Base-by-base conservation (phyloP, 2,329 filamentous ascomycete genomes). In the Chaetomium sp. region DNA sequence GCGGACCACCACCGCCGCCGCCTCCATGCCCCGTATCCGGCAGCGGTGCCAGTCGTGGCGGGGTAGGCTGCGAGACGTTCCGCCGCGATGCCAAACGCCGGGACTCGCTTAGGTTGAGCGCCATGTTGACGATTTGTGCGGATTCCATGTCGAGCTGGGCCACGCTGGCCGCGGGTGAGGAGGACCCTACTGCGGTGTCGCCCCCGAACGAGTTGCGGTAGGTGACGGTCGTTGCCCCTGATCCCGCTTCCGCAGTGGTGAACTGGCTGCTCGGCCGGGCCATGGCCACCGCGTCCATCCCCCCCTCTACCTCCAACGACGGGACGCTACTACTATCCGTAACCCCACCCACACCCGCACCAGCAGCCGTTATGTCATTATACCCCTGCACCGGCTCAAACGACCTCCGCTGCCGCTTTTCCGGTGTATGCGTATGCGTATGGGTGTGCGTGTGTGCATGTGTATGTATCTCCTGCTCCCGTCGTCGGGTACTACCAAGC, bases 91-190 rank as follows among this genome's bases (percentile, higher is more conserved):
- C 88, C 71, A 78, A 79, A 66, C 83, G 82, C 61, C 84, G 82
- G 66, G 86, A 89, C 70, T 96, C 90, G 73, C 88, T 95, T 49
- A 97, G 72, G 61, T 87, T 94, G 63, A 97, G 73, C 1, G 92
- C 92, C 81, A 97, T 88, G 66, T 91, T 91, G 43, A 97, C 90
- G 61, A 97, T 95, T 70, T 96, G 89, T 4, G 87, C 83, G 6
- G 91, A 87, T 66, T 96, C 91, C 57, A 87, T 79, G 64, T 90
- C 84, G 19, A 88, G 68, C 5, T 70, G 59, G 4, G 59, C 53
- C n/a, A 55, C 57, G 64, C 62, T 62, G 19, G 19, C 19, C 32
- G 59, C 43, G 11, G 48, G 52, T 5, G 59, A 56, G 12, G 59
- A 57, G 12, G 61, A 59, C 5, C 54, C 61, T 36, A 61, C 59